These are phyloP conservation scores for Avena insularis DNA, from an alignment of 176 grass and related monocot species.

Conservation along the genomic window DNA sequence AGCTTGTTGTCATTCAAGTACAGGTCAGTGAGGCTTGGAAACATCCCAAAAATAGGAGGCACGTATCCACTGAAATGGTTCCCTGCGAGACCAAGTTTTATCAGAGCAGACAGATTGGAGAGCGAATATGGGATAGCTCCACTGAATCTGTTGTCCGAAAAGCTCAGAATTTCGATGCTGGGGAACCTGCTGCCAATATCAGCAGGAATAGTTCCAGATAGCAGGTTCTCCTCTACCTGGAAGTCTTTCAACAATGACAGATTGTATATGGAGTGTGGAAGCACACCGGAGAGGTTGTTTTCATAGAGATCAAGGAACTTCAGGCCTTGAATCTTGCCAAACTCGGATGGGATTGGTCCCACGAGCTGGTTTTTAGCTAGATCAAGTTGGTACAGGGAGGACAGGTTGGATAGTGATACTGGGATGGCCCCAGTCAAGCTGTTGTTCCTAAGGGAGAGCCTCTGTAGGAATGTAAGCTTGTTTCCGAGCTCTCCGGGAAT, in stretches of 20 bases:
- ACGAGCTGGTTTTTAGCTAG: neutral
- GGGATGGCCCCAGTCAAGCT: conserved; percentile 4
- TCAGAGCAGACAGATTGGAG: conserved; percentile 27
- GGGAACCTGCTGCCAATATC: neutral
- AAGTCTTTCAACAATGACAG: neutral
- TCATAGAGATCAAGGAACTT: neutral
- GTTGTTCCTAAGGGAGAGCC: conserved; percentile 11
- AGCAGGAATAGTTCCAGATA: conserved; percentile 33
- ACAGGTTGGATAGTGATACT: conserved; percentile 26
- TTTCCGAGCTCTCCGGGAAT: neutral
- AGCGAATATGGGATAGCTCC: conserved; percentile 22
- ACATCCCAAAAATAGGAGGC: neutral
- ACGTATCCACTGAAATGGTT: conserved; percentile 28
- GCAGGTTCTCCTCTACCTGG: neutral
- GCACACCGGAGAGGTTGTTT: conserved; percentile 27
- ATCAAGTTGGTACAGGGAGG: neutral
- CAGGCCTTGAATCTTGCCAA: neutral
- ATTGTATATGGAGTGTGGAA: conserved; percentile 34
- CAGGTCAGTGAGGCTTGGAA: neutral
- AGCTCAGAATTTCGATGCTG: neutral
- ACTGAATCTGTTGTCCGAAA: neutral
- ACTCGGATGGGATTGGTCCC: conserved; percentile 7
- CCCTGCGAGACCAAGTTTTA: neutral
- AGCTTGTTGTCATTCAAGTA: neutral
- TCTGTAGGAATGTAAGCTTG: neutral